Percentiles rank a stretch among this genome's conserved stretches.
phyloP scores from a whole-genome alignment of 2,329 filamentous ascomycete species.

The Ceratocystis variospora region DNA sequence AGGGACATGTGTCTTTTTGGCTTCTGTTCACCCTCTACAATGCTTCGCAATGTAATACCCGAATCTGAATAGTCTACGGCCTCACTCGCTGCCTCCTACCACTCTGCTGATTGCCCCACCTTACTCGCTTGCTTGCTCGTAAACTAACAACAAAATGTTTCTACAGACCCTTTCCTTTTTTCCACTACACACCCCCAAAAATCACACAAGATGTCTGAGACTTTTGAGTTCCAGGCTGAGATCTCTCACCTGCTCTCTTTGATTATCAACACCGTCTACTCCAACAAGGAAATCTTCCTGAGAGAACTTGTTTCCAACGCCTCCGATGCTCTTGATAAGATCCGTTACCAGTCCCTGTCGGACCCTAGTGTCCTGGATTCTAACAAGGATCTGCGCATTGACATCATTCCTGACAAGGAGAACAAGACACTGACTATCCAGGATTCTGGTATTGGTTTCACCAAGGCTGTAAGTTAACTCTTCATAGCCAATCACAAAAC shows the following conservation, averaged over 20 bases:
- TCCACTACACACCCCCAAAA: slow-evolving; percentile 9
- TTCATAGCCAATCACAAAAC: slow-evolving; percentile 1
- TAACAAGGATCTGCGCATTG: slow-evolving; percentile 95
- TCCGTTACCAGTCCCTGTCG: slow-evolving; percentile 94
- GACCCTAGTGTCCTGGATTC: slow-evolving; percentile 95
- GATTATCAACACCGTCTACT: slow-evolving; percentile 99
- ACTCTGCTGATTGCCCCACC: slow-evolving; percentile 9
- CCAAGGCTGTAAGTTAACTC: slow-evolving; percentile 74
- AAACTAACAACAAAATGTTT: not conserved
- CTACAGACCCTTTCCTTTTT: slow-evolving; percentile 13
- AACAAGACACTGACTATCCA: slow-evolving; percentile 94
- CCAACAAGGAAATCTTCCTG: slow-evolving; percentile 99
- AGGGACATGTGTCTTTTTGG: not conserved
- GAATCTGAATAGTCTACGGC: not conserved
- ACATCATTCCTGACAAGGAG: slow-evolving; percentile 96
- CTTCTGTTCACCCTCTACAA: not conserved
- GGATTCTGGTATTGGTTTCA: slow-evolving; percentile 99
- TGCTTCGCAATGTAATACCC: slow-evolving; percentile 1
- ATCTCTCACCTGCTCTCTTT: slow-evolving; percentile 99
- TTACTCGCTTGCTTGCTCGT: not conserved
- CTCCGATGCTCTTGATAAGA: slow-evolving; percentile 99
- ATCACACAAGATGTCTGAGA: slow-evolving; percentile 41
- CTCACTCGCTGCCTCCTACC: slow-evolving; percentile 1
- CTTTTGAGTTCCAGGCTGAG: slow-evolving; percentile 99
- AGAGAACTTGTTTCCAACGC: slow-evolving; percentile 97